Conservation (phyloP, 371 early-diverging fungal species). For the Actinomortierella wolfii region DNA sequence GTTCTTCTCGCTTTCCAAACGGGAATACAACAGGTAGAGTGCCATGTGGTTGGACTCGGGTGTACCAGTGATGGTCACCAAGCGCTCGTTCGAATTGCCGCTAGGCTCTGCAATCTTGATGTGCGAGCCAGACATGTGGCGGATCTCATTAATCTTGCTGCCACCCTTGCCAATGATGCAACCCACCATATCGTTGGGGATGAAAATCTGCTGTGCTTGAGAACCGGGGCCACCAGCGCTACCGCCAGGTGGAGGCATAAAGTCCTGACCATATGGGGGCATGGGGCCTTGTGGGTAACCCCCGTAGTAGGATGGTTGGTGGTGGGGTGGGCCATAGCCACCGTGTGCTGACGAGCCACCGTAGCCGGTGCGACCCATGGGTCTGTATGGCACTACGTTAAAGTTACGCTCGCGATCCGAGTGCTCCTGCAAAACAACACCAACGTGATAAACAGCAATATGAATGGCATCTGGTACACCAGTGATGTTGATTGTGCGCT, state of each 20-base stretch:
- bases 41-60: conserved; percentile 84
- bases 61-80: conserved; percentile 83
- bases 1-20: conserved; percentile 77
- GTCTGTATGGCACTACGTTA: conserved; percentile 61
- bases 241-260: conserved; percentile 40
- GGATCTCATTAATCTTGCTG: conserved; percentile 84
- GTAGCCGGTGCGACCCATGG: conserved; percentile 50
- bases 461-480: conserved; percentile 83
- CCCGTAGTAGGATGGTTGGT: conserved; percentile 38
- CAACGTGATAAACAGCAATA: conserved; percentile 78
- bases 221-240: conserved; percentile 42
- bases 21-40: conserved; percentile 75
- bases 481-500: conserved; percentile 85
- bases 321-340: conserved; percentile 26
- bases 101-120: conserved; percentile 77
- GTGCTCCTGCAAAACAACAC: conserved; percentile 66
- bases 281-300: conserved; percentile 40
- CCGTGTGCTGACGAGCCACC: conserved; percentile 1
- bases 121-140: conserved; percentile 76
- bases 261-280: conserved; percentile 40
- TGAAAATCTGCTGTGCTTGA: conserved; percentile 79
- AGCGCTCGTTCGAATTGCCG: conserved; percentile 64
- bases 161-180: conserved; percentile 90
- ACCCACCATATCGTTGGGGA: conserved; percentile 88
- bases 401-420: conserved; percentile 52